Conservation (phyloP, 2,329 filamentous ascomycete species). For the Claviceps humidiphila region DNA sequence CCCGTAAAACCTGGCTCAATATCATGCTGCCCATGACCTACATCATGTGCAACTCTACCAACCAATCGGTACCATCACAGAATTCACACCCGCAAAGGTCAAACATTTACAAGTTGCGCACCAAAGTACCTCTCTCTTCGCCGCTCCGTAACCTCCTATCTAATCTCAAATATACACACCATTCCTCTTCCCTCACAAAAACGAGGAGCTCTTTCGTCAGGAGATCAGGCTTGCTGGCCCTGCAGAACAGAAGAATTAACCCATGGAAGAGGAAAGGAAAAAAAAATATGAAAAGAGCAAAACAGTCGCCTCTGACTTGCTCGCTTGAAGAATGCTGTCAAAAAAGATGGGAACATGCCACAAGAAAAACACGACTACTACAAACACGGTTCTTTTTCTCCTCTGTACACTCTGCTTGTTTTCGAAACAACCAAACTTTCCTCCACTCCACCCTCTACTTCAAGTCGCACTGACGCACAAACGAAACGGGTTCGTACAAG, state of each 20-base stretch:
- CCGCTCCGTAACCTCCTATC: no score
- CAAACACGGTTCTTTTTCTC: neutral
- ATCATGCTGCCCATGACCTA: no score
- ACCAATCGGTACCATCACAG: no score
- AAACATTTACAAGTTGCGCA: no score
- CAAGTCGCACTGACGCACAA: neutral
- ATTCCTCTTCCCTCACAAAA: no score
- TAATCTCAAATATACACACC: no score
- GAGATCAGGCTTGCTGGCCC: no score
- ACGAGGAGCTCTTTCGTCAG: no score
- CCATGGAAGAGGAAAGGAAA: neutral
- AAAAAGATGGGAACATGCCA: slow-evolving; percentile 1
- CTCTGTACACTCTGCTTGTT: neutral
- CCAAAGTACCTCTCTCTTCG: no score
- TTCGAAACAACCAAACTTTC: neutral
- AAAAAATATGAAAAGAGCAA: neutral
- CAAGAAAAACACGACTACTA: neutral
- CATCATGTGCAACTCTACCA: no score
- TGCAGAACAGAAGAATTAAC: neutral
- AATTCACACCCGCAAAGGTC: no score
- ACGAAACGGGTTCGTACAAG: neutral
- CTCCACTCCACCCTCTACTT: neutral
- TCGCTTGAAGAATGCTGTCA: slow-evolving; percentile 3
- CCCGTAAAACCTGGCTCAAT: no score
- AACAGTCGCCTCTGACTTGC: neutral